A percentile compares a stretch with the other conserved stretches of the same genome.
These are phyloP conservation scores for Neopestalotiopsis clavispora DNA, from an alignment of 2,329 filamentous ascomycete genomes.

Conservation along the genomic window DNA sequence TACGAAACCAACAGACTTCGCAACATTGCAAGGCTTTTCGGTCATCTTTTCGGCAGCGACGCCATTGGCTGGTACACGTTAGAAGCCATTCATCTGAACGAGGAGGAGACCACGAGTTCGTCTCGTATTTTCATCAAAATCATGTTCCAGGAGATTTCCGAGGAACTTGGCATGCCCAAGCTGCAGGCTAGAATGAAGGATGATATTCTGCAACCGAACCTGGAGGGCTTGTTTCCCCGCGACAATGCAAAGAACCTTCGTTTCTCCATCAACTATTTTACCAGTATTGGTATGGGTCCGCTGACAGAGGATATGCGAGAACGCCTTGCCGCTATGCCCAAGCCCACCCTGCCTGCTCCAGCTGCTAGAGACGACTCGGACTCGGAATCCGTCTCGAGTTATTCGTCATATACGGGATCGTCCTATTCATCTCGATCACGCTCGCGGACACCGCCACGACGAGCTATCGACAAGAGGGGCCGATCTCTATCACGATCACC, in stretches of 20 bases:
- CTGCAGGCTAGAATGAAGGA: slow-evolving; percentile 79
- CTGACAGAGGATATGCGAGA: slow-evolving; percentile 96
- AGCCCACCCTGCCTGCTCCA: slow-evolving; percentile 76
- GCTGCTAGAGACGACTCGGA: slow-evolving; percentile 64
- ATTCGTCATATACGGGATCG: slow-evolving; percentile 73
- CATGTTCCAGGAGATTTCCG: slow-evolving; percentile 87
- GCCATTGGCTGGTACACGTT: slow-evolving; percentile 92
- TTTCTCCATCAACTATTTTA: slow-evolving; percentile 99
- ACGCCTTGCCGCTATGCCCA: slow-evolving; percentile 85
- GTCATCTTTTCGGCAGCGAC: slow-evolving; percentile 85
- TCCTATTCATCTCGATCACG: slow-evolving; percentile 61
- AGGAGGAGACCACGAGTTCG: slow-evolving; percentile 95
- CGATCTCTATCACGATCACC: slow-evolving; percentile 41
- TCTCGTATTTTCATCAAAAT: slow-evolving; percentile 99
- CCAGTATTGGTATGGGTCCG: slow-evolving; percentile 92
- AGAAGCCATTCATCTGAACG: slow-evolving; percentile 84
- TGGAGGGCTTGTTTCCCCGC: slow-evolving; percentile 86
- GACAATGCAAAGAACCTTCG: slow-evolving; percentile 90
- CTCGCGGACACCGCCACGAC: slow-evolving; percentile 46
- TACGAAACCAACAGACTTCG: slow-evolving; percentile 95
- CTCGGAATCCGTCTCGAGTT: slow-evolving; percentile 77
- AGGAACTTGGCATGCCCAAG: slow-evolving; percentile 83
- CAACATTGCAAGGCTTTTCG: slow-evolving; percentile 95
- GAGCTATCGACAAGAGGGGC: slow-evolving; percentile 41
- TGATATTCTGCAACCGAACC: slow-evolving; percentile 75